A percentile compares a stretch with the other conserved stretches of the same genome.
Conservation (phyloP, 192 early-diverging fungal genomes). For the Jimgerdemannia lactiflua region DNA sequence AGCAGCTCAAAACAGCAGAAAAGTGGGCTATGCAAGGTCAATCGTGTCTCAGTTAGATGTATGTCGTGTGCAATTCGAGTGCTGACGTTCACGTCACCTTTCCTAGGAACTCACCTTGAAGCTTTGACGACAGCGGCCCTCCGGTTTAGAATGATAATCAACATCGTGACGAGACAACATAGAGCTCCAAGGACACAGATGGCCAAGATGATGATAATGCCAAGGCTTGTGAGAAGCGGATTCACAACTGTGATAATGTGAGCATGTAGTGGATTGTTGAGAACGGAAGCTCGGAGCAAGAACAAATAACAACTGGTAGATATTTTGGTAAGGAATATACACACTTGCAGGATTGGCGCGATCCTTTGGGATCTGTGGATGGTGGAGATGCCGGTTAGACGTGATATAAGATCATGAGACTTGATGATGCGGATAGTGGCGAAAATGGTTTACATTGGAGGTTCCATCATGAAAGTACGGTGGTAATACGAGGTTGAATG, state of each 20-base stretch:
- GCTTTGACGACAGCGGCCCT: not conserved
- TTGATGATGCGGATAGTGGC: not conserved
- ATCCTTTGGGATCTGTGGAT: not conserved
- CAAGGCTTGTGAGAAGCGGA: not conserved
- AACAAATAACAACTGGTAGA: not conserved
- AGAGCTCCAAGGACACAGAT: not conserved
- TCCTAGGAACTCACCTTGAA: not conserved
- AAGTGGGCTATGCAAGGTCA: constrained; percentile 29
- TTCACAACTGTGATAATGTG: not conserved
- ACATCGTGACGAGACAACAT: not conserved
- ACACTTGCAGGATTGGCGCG: not conserved
- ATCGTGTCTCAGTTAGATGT: no score
- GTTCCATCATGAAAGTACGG: not conserved
- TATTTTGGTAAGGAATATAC: not conserved
- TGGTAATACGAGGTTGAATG: not conserved
- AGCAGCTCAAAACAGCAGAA: constrained; percentile 50
- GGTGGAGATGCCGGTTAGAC: not conserved
- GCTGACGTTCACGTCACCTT: not conserved
- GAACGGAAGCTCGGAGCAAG: no score
- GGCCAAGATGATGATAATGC: not conserved
- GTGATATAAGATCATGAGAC: not conserved
- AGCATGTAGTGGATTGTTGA: no score
- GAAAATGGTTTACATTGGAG: not conserved
- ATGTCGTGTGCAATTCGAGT: no score
- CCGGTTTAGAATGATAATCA: not conserved